phyloP scores from a whole-genome alignment of 78 protist genomes.

The Neovahlkampfia damariscottae region DNA sequence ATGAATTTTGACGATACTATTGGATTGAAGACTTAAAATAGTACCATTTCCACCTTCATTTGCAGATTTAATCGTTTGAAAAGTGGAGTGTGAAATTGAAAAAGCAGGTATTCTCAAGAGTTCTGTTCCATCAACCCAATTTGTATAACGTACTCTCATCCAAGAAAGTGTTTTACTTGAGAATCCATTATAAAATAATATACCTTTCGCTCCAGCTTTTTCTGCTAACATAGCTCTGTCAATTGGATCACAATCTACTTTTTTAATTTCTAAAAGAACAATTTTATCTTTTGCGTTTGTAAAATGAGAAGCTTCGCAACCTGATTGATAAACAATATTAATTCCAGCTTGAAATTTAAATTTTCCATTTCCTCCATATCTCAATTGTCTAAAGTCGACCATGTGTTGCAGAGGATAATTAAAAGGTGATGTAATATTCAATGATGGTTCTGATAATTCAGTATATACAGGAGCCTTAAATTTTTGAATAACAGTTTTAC shows the following conservation, averaged over 20 bases:
- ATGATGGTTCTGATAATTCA: background rate
- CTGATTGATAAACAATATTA: background rate
- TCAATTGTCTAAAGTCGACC: background rate
- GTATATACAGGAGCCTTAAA: slow-evolving; percentile 10
- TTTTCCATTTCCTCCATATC: slow-evolving; percentile 8
- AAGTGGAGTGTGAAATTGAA: background rate
- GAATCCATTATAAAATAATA: background rate
- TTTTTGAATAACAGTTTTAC: background rate
- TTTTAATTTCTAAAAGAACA: background rate
- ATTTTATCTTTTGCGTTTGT: background rate
- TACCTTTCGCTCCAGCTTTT: slow-evolving; percentile 4
- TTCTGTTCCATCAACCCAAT: background rate
- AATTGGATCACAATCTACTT: background rate
- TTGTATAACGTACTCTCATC: background rate
- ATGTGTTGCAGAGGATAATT: background rate
- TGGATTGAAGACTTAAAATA: background rate
- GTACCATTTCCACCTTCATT: background rate
- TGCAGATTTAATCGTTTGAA: background rate
- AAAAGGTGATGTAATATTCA: background rate
- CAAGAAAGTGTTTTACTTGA: background rate
- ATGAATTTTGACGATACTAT: slow-evolving; percentile 1
- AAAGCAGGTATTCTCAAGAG: background rate
- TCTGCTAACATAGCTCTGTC: background rate
- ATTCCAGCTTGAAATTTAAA: background rate
- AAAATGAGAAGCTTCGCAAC: background rate